phyloP scores from a whole-genome alignment of 225 moss, liverwort and hornwort genomes.

The Marchantia paleacea region DNA sequence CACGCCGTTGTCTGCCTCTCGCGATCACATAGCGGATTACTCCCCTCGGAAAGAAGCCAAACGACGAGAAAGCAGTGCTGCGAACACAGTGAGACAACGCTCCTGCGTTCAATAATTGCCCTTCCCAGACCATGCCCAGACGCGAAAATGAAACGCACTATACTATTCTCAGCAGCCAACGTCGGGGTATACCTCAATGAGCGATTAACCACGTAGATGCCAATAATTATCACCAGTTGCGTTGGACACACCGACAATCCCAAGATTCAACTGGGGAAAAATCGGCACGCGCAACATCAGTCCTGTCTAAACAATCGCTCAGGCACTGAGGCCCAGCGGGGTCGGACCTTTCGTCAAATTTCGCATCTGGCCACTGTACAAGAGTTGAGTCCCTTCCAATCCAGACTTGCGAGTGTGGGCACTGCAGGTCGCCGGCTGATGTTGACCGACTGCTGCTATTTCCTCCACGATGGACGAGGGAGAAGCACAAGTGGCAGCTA shows the following conservation, averaged over 20 bases:
- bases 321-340: neutral
- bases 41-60: neutral
- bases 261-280: neutral
- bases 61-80: neutral
- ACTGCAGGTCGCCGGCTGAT: neutral
- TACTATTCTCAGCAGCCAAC: neutral
- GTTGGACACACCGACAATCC: neutral
- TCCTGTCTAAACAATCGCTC: constrained; percentile 3
- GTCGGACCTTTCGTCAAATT: neutral
- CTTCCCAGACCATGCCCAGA: neutral
- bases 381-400: neutral
- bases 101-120: neutral
- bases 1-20: neutral
- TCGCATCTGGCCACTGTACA: neutral
- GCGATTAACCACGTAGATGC: neutral
- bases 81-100: neutral
- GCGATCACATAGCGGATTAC: neutral
- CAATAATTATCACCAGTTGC: neutral
- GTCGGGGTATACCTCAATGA: neutral
- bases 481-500: constrained; percentile 19
- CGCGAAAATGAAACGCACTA: neutral
- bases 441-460: neutral
- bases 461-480: neutral
- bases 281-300: neutral
- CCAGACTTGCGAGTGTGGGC: neutral